Percentiles rank a stretch among this genome's conserved stretches.
Conservation (phyloP, 2,329 filamentous ascomycete genomes). For the Nemania sp. region DNA sequence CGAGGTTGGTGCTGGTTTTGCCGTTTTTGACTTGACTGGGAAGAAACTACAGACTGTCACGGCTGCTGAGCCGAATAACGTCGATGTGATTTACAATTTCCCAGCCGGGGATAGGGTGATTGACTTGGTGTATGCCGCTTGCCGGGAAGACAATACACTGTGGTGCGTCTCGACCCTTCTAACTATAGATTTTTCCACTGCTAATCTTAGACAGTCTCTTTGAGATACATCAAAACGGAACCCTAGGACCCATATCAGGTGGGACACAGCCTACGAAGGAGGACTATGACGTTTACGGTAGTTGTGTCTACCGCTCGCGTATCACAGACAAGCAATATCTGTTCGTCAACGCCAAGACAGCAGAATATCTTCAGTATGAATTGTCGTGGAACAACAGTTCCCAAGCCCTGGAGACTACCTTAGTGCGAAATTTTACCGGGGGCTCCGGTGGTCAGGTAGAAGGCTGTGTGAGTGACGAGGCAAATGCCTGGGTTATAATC, state of each 20-base stretch:
- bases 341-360: conserved; percentile 66
- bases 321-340: conserved; percentile 63
- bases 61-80: conserved; percentile 64
- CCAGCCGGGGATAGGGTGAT: conserved; percentile 56
- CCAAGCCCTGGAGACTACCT: conserved; percentile 56
- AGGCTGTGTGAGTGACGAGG: conserved; percentile 65
- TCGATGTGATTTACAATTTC: conserved; percentile 65
- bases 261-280: conserved; percentile 60
- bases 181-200: not conserved
- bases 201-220: conserved; percentile 56
- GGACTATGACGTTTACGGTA: conserved; percentile 64
- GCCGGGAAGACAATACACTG: conserved; percentile 63
- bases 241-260: conserved; percentile 57
- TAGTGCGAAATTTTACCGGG: conserved; percentile 64
- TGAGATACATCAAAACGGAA: conserved; percentile 61
- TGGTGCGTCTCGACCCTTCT: conserved; percentile 56
- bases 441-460: conserved; percentile 66
- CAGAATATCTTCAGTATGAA: conserved; percentile 66
- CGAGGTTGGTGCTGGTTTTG: conserved; percentile 60
- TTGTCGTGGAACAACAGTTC: conserved; percentile 55
- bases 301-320: conserved; percentile 63
- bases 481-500: conserved; percentile 62
- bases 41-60: conserved; percentile 59
- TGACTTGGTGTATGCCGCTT: conserved; percentile 64
- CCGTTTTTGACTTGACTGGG: conserved; percentile 62